Evolutionary conservation across 2,329 filamentous ascomycete genomes (phyloP).

Genomic region (Pseudopyricularia javanii): DNA sequence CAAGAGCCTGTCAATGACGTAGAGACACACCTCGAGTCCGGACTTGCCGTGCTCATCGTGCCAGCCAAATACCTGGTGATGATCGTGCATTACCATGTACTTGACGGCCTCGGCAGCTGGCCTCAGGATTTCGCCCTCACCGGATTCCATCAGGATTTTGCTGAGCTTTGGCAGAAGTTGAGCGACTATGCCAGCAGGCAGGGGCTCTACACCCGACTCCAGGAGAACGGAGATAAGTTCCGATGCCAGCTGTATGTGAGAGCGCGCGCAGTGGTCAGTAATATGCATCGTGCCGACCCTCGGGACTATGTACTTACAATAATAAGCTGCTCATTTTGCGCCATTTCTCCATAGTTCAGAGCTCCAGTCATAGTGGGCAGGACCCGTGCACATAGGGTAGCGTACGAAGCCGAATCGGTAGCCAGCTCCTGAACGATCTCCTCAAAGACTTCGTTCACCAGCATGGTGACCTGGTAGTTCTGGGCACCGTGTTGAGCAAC

Average conservation of each 20-base stretch:
- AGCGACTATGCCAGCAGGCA: slow-evolving; percentile 76
- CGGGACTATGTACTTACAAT: slow-evolving; percentile 36
- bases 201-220: slow-evolving; percentile 70
- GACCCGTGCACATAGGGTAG: slow-evolving; percentile 71
- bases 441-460: slow-evolving; percentile 85
- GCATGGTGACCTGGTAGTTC: slow-evolving; percentile 82
- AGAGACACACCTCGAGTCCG: slow-evolving; percentile 77
- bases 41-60: slow-evolving; percentile 67
- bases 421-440: slow-evolving; percentile 60
- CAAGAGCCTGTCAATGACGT: slow-evolving; percentile 85
- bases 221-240: slow-evolving; percentile 73
- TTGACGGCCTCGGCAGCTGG: slow-evolving; percentile 78
- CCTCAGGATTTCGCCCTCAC: slow-evolving; percentile 80
- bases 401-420: slow-evolving; percentile 56
- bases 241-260: slow-evolving; percentile 44
- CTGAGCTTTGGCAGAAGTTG: slow-evolving; percentile 80
- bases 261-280: neutral
- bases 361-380: slow-evolving; percentile 79
- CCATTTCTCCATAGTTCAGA: slow-evolving; percentile 78
- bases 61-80: slow-evolving; percentile 81
- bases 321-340: slow-evolving; percentile 71
- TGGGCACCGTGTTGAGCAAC: slow-evolving; percentile 78
- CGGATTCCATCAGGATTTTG: slow-evolving; percentile 66
- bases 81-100: slow-evolving; percentile 80
- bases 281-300: neutral